phyloP scores from a whole-genome alignment of 805 yeast genomes.

The Scheffersomyces coipomensis region DNA sequence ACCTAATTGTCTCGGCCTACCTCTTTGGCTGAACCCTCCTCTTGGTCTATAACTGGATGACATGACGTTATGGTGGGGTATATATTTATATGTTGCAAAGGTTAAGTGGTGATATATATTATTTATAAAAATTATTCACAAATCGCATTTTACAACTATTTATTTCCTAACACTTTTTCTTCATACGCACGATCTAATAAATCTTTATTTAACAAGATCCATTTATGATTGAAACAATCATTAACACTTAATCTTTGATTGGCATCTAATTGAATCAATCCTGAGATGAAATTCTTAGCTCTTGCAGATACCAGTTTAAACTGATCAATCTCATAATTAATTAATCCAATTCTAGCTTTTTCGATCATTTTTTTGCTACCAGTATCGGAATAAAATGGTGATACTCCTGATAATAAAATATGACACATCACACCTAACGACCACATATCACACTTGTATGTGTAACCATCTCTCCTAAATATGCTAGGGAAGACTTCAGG shows the following conservation, averaged over 20 bases:
- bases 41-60: constrained; percentile 5
- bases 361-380: constrained; percentile 18
- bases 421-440: constrained; percentile 62
- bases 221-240: constrained; percentile 42
- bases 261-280: constrained; percentile 39
- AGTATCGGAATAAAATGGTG: constrained; percentile 56
- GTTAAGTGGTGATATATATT: no score
- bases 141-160: no score
- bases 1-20: constrained; percentile 1
- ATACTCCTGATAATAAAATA: constrained; percentile 59
- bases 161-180: constrained; percentile 1
- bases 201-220: constrained; percentile 44
- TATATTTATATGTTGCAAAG: no score
- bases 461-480: constrained; percentile 47
- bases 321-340: constrained; percentile 34
- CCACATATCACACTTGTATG: constrained; percentile 65
- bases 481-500: constrained; percentile 60
- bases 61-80: not conserved
- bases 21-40: not conserved
- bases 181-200: constrained; percentile 5
- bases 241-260: constrained; percentile 31
- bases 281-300: constrained; percentile 47
- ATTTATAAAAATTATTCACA: no score
- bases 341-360: constrained; percentile 35
- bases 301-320: constrained; percentile 41